Base-by-base conservation (phyloP, 2,329 filamentous ascomycete genomes). In the Drechslerella coelobrocha region DNA sequence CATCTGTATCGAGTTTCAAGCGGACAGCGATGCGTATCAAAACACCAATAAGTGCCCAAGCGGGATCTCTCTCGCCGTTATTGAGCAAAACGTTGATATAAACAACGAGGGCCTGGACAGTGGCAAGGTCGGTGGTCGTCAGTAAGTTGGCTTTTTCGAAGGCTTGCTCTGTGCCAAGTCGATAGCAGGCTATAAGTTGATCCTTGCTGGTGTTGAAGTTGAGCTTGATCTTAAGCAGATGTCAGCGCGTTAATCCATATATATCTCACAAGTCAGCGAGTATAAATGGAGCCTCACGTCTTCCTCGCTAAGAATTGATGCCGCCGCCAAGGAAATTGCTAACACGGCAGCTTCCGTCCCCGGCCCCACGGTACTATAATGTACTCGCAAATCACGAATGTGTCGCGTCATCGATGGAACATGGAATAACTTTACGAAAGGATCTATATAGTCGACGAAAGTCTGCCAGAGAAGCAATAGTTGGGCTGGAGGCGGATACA, bases 1-100 rank as follows among this genome's bases (percentile, higher is more conserved):
- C 84, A 68, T 88, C 85, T 54, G 85, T 81, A 74, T 88, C 85
- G 2, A 88, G 79, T 0, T 85, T 85, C 17, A 88, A 79, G 0
- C 84, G 83, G 72, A 87, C 83, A 0, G 83, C 83, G 73, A 87
- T 85, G 14, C 85, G 79, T 14, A 87, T 82, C 1, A 83, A 81
- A 9, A 87, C 78, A 1, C 85, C 85, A 1, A 82, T 85, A 73
- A 87, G 77, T 6, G 84, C 84, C 85, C 85, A 88, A 48, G 80
- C 78, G 48, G 79, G 80, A 14, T 78, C 75, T 9, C 78, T 77
- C 62, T 79, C 79, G 59, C 81, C 79, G 37, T 81, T 77, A 26
- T 83, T 80, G 12, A 85, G 81, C 41, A 86, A 78, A 48, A 84
- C 81, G 43, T 83, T 81, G 2, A 86, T 78, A 74, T 85, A 86